These are phyloP conservation scores for Cymbidium sinense DNA, from an alignment of 106 monocot genomes.

Conservation along the genomic window DNA sequence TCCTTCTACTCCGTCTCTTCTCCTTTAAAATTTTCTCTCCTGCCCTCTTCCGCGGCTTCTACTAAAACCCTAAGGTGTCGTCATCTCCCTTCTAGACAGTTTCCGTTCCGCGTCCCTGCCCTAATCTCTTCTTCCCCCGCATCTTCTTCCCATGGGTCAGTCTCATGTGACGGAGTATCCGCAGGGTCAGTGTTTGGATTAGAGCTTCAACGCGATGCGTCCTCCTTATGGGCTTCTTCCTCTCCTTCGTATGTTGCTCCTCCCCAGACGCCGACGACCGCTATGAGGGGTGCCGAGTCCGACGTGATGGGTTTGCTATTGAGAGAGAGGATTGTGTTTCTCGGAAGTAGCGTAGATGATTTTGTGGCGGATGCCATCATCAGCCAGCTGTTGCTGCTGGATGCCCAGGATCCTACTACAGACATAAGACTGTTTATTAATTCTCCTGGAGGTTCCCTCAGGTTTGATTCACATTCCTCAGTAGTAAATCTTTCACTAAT, in stretches of 20 bases:
- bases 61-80: constrained; percentile 10
- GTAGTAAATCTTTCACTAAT: neutral
- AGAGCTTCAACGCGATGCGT: constrained; percentile 3
- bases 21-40: constrained; percentile 25
- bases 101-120: constrained; percentile 12
- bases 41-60: constrained; percentile 7
- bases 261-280: constrained; percentile 46
- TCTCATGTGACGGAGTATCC: neutral
- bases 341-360: constrained; percentile 76
- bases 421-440: constrained; percentile 93
- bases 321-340: constrained; percentile 82
- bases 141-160: neutral
- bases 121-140: constrained; percentile 16
- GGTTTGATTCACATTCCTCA: constrained; percentile 21
- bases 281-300: constrained; percentile 47
- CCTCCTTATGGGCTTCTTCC: neutral
- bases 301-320: constrained; percentile 85
- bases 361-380: constrained; percentile 88
- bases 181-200: neutral
- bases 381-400: constrained; percentile 82
- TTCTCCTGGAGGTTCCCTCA: constrained; percentile 84
- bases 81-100: constrained; percentile 2
- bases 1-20: constrained; percentile 47
- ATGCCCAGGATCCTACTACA: constrained; percentile 72
- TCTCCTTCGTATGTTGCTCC: constrained; percentile 15